Base-by-base conservation (phyloP, 768 basidiomycete species). In the Polyporus arcularius region DNA sequence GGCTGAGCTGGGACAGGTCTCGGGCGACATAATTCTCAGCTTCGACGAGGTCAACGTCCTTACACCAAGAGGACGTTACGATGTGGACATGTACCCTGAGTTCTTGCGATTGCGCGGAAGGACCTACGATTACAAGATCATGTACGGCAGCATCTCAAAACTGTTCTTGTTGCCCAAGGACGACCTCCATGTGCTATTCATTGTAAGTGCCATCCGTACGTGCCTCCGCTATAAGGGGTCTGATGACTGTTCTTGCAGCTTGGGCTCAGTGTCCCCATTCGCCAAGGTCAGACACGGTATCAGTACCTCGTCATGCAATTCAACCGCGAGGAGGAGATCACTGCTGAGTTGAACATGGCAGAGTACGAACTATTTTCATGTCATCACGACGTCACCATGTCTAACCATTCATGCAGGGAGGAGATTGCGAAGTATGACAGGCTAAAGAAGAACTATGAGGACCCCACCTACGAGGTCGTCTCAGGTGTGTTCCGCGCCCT, bases 291-390 rank as follows among this genome's bases (percentile, higher is more conserved):
- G 71, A 99, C 97, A 1, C 83, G 94, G 46, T 98, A 99, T 75
- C 96, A 96, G 58, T 99, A 97, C 72, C 79, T 99, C 21, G 96
- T 99, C 57, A 96, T 98, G 89, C 96, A 97, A 68, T 98, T 97
- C 75, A 89, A 87, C n/a, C 84, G 92, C 58, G 96, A 98, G 66
- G 97, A 98, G 72, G 95, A 97, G 75, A 94, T 95, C 62, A 96
- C 96, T 28, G 92, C 95, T 5, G 95, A 97, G 71, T 77, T 98
- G 39, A 97, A 96, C 70, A 85, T 98, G 81, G 79, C 84, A 43
- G 94, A 98, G 94, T 96, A 75, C 56, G 92, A 80, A 42, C n/a
- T 12, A 15, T 38, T 42, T 16, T 21, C 40, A 31, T 2, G 1
- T 1, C 5, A 21, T 12, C 11, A 50, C 53, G 14, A 46, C 7